Percentiles rank a stretch among this genome's conserved stretches.
phyloP scores from a whole-genome alignment of 805 yeast genomes.

The Priceomyces medius region DNA sequence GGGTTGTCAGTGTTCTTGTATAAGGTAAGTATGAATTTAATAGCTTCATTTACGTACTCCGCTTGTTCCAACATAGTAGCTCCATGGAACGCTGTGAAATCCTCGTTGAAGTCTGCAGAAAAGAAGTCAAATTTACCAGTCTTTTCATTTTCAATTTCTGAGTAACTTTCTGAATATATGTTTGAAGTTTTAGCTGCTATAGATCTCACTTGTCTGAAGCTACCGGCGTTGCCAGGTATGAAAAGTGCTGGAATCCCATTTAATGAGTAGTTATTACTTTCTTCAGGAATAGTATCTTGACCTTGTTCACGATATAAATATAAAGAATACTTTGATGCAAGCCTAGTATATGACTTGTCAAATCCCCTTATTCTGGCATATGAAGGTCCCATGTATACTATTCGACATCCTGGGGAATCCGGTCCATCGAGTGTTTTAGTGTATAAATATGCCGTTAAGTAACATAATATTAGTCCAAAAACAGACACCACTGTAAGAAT shows the following conservation, averaged over 20 bases:
- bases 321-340: constrained; percentile 80
- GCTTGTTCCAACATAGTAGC: constrained; percentile 92
- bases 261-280: constrained; percentile 26
- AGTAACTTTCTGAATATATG: constrained; percentile 41
- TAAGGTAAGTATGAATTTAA: constrained; percentile 67
- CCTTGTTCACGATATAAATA: constrained; percentile 85
- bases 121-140: constrained; percentile 72
- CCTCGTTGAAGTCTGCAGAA: constrained; percentile 92
- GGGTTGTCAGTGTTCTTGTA: constrained; percentile 46
- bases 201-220: constrained; percentile 84
- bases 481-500: constrained; percentile 12
- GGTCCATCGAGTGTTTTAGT: constrained; percentile 22
- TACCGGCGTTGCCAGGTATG: constrained; percentile 98
- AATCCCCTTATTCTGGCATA: constrained; percentile 74
- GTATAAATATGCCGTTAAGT: constrained; percentile 14
- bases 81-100: constrained; percentile 95
- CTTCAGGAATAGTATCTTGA: constrained; percentile 53
- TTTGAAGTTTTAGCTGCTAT: constrained; percentile 81
- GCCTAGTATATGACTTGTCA: constrained; percentile 64
- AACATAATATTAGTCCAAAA: constrained; percentile 16
- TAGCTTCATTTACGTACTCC: constrained; percentile 86
- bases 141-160: constrained; percentile 26
- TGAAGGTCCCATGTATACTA: constrained; percentile 80
- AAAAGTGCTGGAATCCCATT: constrained; percentile 87
- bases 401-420: constrained; percentile 51